Base-by-base conservation (phyloP, 306 rosid species). In the Vachellia pachyceras region DNA sequence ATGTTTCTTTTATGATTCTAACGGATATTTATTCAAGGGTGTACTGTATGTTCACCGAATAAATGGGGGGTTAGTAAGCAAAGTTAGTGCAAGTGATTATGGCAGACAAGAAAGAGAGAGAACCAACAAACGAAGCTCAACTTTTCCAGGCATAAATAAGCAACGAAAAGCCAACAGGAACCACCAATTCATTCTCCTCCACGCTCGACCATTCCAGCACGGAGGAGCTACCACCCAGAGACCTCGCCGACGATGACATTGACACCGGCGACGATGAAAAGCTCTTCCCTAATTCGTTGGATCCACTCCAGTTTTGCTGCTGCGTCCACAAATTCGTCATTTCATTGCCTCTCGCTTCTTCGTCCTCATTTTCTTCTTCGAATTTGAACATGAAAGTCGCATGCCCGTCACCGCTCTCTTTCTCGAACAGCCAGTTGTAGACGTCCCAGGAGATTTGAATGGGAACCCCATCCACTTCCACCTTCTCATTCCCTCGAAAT, bases 381-480 rank as follows among this genome's bases (percentile, higher is more conserved):
- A 95, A 95, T 57, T 90, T 86, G 87, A 93, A 90, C 98, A 93
- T 90, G 86, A 95, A 95, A 79, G 90, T 92, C 0, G 97, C 99
- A 46, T 86, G 93, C 0, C 89, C 86, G 0, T 87, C 93, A 7
- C 73, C 75, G 66, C 76, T 84, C 11, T 85, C 87, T 14, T 70
- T 86, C 72, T 85, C 86, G 82, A 95, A 95, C 0, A 93, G 83
- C 97, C 97, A 95, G 45, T 93, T 93, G 79, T 90, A 93, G 0
- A 93, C 94, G 73, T 95, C 99, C 99, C 99, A 95, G 0, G 95
- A 95, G 81, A 95, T 88, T 60, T 92, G 97, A 22, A 95, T 81
- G 15, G 82, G 77, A 1, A 88, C 88, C 1, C 99, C 98, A 41
- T 78, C 86, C 0, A 95, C 83, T 63, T 85, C 88, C 7, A 93